Evolutionary conservation across 2,329 filamentous ascomycete genomes (phyloP).

Genomic region (Decorospora gaudefroyi): DNA sequence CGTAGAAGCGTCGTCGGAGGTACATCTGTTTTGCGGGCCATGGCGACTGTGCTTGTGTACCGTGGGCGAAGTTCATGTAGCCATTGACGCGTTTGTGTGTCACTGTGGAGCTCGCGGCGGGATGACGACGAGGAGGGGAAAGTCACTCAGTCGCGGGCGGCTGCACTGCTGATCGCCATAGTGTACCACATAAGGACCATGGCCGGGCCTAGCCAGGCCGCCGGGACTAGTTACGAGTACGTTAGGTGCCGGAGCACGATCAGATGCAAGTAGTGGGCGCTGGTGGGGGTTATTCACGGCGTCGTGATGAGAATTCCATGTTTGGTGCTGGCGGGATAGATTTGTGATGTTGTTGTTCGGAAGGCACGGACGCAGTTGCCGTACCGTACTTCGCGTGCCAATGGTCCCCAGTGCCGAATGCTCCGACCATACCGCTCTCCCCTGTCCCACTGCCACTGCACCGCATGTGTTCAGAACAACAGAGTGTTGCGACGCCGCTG

Average conservation of each 20-base stretch:
- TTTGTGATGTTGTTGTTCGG: constrained; percentile 2
- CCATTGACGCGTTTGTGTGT: constrained; percentile 5
- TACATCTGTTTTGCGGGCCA: constrained; percentile 6
- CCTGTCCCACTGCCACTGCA: neutral
- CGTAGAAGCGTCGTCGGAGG: constrained; percentile 14
- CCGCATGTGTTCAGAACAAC: neutral
- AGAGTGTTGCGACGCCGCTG: neutral
- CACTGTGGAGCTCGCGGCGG: constrained; percentile 17
- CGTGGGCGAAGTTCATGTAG: neutral
- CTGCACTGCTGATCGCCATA: constrained; percentile 29
- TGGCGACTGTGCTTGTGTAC: neutral
- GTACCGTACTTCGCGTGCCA: too few relatives aligned
- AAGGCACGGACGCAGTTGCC: constrained; percentile 18
- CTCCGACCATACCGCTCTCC: constrained; percentile 1
- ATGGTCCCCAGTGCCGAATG: constrained; percentile 21
- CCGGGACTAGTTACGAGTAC: too few relatives aligned
- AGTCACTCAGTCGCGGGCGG: constrained; percentile 12
- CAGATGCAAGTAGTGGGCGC: neutral
- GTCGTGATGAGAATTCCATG: neutral
- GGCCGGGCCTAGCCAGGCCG: constrained; percentile 12
- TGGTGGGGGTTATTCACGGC: neutral
- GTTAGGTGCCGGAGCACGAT: constrained; percentile 10
- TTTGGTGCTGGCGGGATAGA: neutral
- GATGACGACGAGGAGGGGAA: constrained; percentile 31
- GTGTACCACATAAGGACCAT: constrained; percentile 16